Evolutionary conservation across 345 rosid genomes (phyloP), one percentile per base, ranked within the genome.

Genomic region (Murraya paniculata): DNA sequence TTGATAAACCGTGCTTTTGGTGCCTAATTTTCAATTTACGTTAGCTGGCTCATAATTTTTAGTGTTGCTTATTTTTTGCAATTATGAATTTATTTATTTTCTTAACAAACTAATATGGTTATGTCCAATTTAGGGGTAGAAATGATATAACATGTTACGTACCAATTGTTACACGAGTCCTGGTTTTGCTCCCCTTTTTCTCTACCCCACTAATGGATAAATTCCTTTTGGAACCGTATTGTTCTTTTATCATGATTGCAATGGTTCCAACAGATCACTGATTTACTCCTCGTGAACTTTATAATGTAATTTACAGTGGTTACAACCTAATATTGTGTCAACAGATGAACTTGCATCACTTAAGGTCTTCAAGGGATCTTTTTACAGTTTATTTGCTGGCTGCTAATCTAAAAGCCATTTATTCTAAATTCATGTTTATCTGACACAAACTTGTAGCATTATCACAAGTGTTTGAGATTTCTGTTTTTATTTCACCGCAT

Each of bases 401-500:
- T 21, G 60, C 16, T 56, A 3, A 7, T 24, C 22, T 62, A 61
- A 5, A 35, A 22, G 25, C 41, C 36, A 11, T 50, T 55, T 62
- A 22, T 75, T 14, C 64, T 31, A 14, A 50, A n/a, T 65, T 39
- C 41, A 45, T 62, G 28, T 41, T 74, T 18, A 39, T 56, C 38
- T 59, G 61, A 53, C 67, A 59, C 27, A 24, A 74, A 21, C 57
- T 72, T 50, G 19, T 6, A 61, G 59, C 69, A 59, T 56, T 19
- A 41, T 33, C 66, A 65, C 14, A n/a, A 61, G 19, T 48, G 3
- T 36, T 68, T 24, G 53, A 62, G 36, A 33, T 41, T 68, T 75
- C 10, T 31, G 75, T 67, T 72, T 65, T 66, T 65, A 56, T 64
- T 74, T 78, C 57, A 14, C 30, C 6, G 57, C 65, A 22, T 64